These are phyloP conservation scores for Botryosphaeria agaves DNA, from an alignment of 2,329 filamentous ascomycete genomes.

Conservation along the genomic window DNA sequence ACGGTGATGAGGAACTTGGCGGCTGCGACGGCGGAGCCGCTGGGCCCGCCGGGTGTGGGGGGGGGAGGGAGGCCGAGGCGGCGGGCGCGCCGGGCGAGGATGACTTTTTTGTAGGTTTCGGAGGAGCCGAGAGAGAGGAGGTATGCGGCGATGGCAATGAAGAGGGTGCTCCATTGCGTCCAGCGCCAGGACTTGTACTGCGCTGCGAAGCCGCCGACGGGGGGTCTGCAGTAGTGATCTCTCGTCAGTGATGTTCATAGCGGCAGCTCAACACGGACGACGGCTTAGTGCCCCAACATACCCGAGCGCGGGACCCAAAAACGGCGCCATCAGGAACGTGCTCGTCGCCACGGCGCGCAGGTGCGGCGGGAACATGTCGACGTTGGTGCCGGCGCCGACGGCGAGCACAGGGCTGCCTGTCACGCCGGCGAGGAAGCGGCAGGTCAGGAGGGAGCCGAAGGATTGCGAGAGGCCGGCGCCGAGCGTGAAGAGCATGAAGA, in stretches of 20 bases:
- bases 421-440: conserved; percentile 47
- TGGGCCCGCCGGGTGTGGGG: too few relatives aligned
- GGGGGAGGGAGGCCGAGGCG: too few relatives aligned
- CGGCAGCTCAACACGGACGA: too few relatives aligned
- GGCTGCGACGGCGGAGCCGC: not conserved
- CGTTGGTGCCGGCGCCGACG: conserved; percentile 31
- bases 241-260: too few relatives aligned
- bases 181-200: conserved; percentile 42
- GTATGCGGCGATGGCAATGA: conserved; percentile 40
- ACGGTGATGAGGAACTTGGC: conserved; percentile 5
- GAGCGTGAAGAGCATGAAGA: conserved; percentile 51
- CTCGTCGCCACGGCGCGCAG: conserved; percentile 25
- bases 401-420: conserved; percentile 49
- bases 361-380: conserved; percentile 27
- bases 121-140: conserved; percentile 47
- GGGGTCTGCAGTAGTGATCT: too few relatives aligned
- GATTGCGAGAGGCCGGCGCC: conserved; percentile 46
- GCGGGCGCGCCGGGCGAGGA: conserved; percentile 41
- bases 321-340: too few relatives aligned
- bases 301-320: conserved; percentile 14
- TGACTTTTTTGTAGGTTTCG: conserved; percentile 42
- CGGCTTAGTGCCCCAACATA: too few relatives aligned
- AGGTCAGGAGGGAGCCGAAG: conserved; percentile 44
- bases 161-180: conserved; percentile 46
- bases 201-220: conserved; percentile 40